phyloP scores from a whole-genome alignment of 2,329 filamentous ascomycete species.

The Exserohilum turcica region DNA sequence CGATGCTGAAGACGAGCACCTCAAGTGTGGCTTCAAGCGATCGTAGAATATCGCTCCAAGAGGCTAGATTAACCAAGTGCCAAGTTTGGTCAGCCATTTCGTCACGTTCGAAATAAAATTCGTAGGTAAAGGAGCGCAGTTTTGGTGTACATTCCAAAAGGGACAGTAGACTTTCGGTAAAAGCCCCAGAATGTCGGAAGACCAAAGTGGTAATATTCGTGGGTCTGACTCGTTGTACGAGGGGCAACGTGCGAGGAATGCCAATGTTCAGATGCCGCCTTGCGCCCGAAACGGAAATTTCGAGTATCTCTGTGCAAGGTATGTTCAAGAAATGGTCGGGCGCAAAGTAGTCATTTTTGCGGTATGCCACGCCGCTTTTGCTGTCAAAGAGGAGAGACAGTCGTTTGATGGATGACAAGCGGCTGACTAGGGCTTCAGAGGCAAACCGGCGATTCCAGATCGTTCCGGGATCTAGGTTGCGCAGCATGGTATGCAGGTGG shows the following conservation, averaged over 20 bases:
- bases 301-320: slow-evolving; percentile 18
- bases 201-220: slow-evolving; percentile 28
- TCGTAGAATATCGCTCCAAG: slow-evolving; percentile 24
- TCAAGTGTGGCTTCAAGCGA: slow-evolving; percentile 18
- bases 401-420: slow-evolving; percentile 24
- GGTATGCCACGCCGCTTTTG: slow-evolving; percentile 19
- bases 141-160: slow-evolving; percentile 24
- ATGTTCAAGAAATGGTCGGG: slow-evolving; percentile 25
- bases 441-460: slow-evolving; percentile 11
- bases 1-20: slow-evolving; percentile 27
- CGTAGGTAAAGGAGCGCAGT: slow-evolving; percentile 30
- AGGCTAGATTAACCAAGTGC: slow-evolving; percentile 20
- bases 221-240: slow-evolving; percentile 4
- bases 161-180: slow-evolving; percentile 4
- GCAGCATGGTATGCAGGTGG: slow-evolving; percentile 22
- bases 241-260: neutral
- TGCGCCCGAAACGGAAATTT: slow-evolving; percentile 17
- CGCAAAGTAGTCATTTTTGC: neutral
- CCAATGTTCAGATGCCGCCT: neutral
- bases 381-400: slow-evolving; percentile 29
- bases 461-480: slow-evolving; percentile 17
- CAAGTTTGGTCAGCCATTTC: slow-evolving; percentile 1
- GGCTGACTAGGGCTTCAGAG: slow-evolving; percentile 15
- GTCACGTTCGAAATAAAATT: slow-evolving; percentile 27
- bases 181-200: slow-evolving; percentile 23